Base-by-base conservation (phyloP, 2,329 filamentous ascomycete species). In the Colletotrichum lupini region DNA sequence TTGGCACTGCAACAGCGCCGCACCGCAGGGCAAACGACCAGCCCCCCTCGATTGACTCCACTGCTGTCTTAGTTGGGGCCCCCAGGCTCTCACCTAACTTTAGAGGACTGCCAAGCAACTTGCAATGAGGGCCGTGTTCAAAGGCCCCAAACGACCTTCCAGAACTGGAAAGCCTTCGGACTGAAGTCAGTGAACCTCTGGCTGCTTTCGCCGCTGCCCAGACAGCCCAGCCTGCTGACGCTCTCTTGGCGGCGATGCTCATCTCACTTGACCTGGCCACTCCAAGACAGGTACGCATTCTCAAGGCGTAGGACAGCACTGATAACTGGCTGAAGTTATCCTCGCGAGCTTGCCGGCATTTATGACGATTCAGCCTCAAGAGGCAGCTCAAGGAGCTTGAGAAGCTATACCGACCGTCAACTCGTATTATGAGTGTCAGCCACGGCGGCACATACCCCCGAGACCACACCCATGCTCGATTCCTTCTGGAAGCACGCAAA, bases 171-270 rank as follows among this genome's bases (percentile, higher is more conserved):
- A 28, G 26, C 37, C 46, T 56, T 49, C 11, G 26, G 7, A 28
- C 53, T 26, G 24, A n/a, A 56, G 22, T 6, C 28, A 59, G 46
- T 49, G 3, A 19, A 8, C 24, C 52, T 42, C 28, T 35, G 35
- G 32, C 26, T 28, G 14, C 16, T 24, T 4, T 68, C 59, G 58
- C 58, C 58, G 65, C 59, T 19, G 70, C 70, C 70, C 24, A 73
- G 70, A 56, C 60, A 28, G 42, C 46, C 70, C 32, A 65, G 60
- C 56, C 37, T 65, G 70, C 60, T 70, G 67, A 73, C 67, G 67
- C 55, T n/a, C 67, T 68, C 69, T 73, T 73, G 70, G 70, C 70
- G 60, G 24, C 7, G 42, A 30, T 55, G 42, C 14, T 30, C 42
- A 24, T 35, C 37, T 73, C 22, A 37, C 35, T 19, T 37, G 37